Evolutionary conservation across 129 eudicot species (phyloP).

Genomic region (Logfia minima): DNA sequence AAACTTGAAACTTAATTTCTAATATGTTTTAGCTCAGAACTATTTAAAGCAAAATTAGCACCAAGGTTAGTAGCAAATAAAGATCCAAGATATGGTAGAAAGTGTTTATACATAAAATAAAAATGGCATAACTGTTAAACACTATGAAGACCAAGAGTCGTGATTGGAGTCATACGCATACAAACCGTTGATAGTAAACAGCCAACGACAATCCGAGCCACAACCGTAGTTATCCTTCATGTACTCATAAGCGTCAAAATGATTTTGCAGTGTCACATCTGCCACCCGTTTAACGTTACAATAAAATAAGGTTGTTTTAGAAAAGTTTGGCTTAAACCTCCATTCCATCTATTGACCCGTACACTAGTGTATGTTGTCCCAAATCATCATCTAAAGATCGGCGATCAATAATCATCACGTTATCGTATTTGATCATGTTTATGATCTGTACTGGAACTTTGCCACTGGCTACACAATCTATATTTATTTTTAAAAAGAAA

Average conservation of each 20-base stretch:
- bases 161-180: conserved; percentile 27
- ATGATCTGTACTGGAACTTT: conserved; percentile 24
- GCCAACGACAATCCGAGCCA: conserved; percentile 36
- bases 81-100: too few relatives aligned
- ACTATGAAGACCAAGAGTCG: conserved; percentile 22
- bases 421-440: conserved; percentile 31
- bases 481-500: too few relatives aligned
- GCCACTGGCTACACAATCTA: conserved; percentile 5
- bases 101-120: too few relatives aligned
- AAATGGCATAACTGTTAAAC: not conserved
- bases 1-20: too few relatives aligned
- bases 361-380: conserved; percentile 24
- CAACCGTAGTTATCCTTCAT: conserved; percentile 33
- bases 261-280: conserved; percentile 16
- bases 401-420: conserved; percentile 22
- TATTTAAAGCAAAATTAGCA: too few relatives aligned
- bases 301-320: conserved; percentile 30
- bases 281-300: conserved; percentile 28
- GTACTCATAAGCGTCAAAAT: conserved; percentile 33
- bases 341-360: conserved; percentile 32
- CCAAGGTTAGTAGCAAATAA: too few relatives aligned
- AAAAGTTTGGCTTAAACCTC: conserved; percentile 37
- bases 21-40: too few relatives aligned
- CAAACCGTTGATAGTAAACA: conserved; percentile 23
- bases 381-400: conserved; percentile 36